Base-by-base conservation (phyloP, 768 basidiomycete species). In the Xerocomus spinulosus region DNA sequence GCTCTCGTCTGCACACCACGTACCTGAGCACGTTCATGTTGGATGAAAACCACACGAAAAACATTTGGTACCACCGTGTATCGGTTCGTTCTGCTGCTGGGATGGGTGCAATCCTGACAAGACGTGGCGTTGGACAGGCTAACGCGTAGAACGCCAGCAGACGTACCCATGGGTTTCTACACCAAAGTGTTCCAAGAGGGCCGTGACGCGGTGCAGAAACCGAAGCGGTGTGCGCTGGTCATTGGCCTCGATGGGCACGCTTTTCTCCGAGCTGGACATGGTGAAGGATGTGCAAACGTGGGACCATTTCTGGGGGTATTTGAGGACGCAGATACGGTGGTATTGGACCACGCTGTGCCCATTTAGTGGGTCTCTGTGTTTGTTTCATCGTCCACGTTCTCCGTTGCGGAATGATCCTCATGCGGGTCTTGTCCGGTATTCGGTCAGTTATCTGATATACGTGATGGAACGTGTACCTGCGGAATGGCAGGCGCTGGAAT, bases 41-140 rank as follows among this genome's bases (percentile, higher is more conserved):
- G 24, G 70, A 63, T 25, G 75, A 73, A 51, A 77, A 72, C 75
- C 75, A 77, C n/a, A 75, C 68, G 55, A 77, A 76, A 53, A 76
- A 77, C 63, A 75, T 64, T 52, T 77, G 74, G 49, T 69, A 73
- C 56, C 74, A 66, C 20, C 67, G 64, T 6, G 64, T 69, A 23
- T 77, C 73, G 18, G 68, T 62, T 26, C 74, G 63, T 44, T 67
- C 60, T 20, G 62, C 62, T 1, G 48, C 53, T 2, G 67, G 65
- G 9, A 75, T 64, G 1, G 76, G 76, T 9, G 67, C 57, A 24
- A 76, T 71, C 5, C 73, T 73, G 30, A 15, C 21, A 39, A 36
- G 18, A 2, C 10, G 21, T 18, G 20, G 25, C 7, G 36, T 15
- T 28, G 18, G 20, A 20, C 5, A 7, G 20, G 18, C 17, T 0